A percentile compares a stretch with the other conserved stretches of the same genome.
Conservation (phyloP, 2,329 filamentous ascomycete species). For the Orbilia quercus region DNA sequence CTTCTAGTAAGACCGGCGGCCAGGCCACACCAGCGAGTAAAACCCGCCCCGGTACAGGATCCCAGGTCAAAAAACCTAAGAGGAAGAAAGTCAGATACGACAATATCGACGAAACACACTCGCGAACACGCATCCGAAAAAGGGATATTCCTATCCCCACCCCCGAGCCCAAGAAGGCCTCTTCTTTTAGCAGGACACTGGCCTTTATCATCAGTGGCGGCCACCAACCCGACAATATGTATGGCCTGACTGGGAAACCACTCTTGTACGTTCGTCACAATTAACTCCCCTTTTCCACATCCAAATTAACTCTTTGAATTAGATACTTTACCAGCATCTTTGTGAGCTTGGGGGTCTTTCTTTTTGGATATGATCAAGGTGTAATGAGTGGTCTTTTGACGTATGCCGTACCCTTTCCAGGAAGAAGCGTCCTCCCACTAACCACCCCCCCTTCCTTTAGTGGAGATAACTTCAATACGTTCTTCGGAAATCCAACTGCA, state of each 20-base stretch:
- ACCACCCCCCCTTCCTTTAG: constrained; percentile 65
- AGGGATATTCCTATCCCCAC: constrained; percentile 48
- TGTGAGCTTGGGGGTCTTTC: constrained; percentile 84
- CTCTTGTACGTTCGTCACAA: constrained; percentile 76
- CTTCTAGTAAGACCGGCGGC: constrained; percentile 95
- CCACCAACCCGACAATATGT: constrained; percentile 74
- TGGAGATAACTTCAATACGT: constrained; percentile 86
- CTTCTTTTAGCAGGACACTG: constrained; percentile 66
- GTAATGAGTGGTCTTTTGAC: constrained; percentile 84
- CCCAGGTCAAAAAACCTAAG: constrained; percentile 10
- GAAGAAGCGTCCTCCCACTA: constrained; percentile 58
- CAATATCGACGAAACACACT: constrained; percentile 13
- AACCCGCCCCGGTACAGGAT: background rate
- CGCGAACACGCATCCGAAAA: constrained; percentile 22
- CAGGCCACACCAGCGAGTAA: constrained; percentile 61
- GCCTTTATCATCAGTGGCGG: constrained; percentile 87
- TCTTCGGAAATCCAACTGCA: constrained; percentile 87
- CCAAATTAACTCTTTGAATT: constrained; percentile 10
- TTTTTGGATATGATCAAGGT: constrained; percentile 90
- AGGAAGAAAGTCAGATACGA: constrained; percentile 41
- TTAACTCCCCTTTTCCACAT: constrained; percentile 29
- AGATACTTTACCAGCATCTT: constrained; percentile 96
- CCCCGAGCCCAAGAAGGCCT: constrained; percentile 14
- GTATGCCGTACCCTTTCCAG: constrained; percentile 63
- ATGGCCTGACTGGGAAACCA: constrained; percentile 95